phyloP scores from a whole-genome alignment of 331 rosid species.

The Erythrophleum ivorense region DNA sequence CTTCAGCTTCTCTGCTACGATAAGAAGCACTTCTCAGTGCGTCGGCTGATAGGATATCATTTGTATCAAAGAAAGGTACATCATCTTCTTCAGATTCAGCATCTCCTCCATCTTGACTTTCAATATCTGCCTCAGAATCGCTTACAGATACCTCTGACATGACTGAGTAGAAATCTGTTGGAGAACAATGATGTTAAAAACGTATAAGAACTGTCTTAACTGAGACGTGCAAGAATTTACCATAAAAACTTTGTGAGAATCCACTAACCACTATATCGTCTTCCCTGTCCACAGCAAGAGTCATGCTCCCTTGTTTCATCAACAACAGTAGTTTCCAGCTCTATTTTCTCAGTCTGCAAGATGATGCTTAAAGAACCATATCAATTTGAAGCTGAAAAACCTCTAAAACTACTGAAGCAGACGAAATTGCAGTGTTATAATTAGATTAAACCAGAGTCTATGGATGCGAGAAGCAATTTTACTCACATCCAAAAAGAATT shows the following conservation, averaged over 20 bases:
- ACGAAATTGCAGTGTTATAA: constrained; percentile 11
- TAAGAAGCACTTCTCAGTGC: constrained; percentile 87
- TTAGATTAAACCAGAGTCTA: too few relatives aligned
- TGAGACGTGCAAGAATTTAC: too few relatives aligned
- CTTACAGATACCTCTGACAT: constrained; percentile 90
- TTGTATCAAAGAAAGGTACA: constrained; percentile 72
- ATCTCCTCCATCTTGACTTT: constrained; percentile 91
- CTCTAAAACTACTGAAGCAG: constrained; percentile 9
- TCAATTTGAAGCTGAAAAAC: too few relatives aligned
- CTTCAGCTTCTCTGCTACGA: constrained; percentile 72
- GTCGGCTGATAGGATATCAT: constrained; percentile 72
- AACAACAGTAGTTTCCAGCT: constrained; percentile 93
- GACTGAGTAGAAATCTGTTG: constrained; percentile 87
- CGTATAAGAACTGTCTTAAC: too few relatives aligned
- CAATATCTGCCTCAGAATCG: constrained; percentile 84
- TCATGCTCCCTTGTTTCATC: constrained; percentile 98
- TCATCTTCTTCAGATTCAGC: constrained; percentile 88
- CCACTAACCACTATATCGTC: constrained; percentile 93
- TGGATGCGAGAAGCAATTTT: too few relatives aligned
- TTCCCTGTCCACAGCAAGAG: constrained; percentile 83
- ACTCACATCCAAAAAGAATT: too few relatives aligned
- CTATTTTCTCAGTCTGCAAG: constrained; percentile 90
- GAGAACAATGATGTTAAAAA: too few relatives aligned
- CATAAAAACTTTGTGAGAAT: too few relatives aligned
- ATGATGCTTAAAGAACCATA: constrained; percentile 20